phyloP scores from a whole-genome alignment of 2,329 filamentous ascomycete species.

The Chalaropsis thielavioides region DNA sequence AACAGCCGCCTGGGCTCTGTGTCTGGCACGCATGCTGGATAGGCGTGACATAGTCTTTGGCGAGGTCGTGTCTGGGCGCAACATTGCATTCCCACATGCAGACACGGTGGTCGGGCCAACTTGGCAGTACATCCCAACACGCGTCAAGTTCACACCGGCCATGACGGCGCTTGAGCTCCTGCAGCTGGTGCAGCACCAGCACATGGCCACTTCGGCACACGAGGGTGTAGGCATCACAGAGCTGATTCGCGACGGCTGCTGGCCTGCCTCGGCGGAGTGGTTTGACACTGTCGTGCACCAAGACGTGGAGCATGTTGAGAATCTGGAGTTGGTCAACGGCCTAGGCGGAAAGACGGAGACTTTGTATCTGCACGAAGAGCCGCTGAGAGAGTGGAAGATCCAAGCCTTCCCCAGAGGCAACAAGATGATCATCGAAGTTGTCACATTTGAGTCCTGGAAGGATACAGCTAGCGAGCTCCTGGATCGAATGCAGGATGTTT shows the following conservation, averaged over 20 bases:
- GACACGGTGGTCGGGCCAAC: constrained; percentile 49
- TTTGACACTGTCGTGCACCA: constrained; percentile 46
- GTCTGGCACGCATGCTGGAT: constrained; percentile 39
- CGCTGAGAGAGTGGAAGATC: constrained; percentile 43
- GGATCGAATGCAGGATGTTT: constrained; percentile 32
- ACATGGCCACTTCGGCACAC: constrained; percentile 40
- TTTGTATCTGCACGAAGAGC: constrained; percentile 43
- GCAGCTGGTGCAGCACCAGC: constrained; percentile 40
- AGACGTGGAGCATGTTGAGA: constrained; percentile 47
- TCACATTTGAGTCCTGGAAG: constrained; percentile 43
- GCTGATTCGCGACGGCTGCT: constrained; percentile 37
- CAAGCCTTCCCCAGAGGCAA: constrained; percentile 44
- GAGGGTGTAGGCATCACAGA: constrained; percentile 41
- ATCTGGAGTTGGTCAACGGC: constrained; percentile 29
- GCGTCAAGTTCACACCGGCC: constrained; percentile 41
- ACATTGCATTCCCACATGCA: constrained; percentile 35
- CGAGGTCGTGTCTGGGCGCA: constrained; percentile 50
- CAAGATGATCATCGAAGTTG: constrained; percentile 39
- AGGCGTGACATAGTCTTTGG: constrained; percentile 48
- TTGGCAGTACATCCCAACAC: constrained; percentile 52
- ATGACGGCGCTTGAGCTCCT: constrained; percentile 37
- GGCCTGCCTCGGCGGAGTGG: constrained; percentile 28
- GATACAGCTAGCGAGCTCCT: constrained; percentile 37
- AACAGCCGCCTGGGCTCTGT: constrained; percentile 52
- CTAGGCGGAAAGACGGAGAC: constrained; percentile 38